Base-by-base conservation (phyloP, 1,284 basidiomycete genomes). In the Trichosporon sp. region DNA sequence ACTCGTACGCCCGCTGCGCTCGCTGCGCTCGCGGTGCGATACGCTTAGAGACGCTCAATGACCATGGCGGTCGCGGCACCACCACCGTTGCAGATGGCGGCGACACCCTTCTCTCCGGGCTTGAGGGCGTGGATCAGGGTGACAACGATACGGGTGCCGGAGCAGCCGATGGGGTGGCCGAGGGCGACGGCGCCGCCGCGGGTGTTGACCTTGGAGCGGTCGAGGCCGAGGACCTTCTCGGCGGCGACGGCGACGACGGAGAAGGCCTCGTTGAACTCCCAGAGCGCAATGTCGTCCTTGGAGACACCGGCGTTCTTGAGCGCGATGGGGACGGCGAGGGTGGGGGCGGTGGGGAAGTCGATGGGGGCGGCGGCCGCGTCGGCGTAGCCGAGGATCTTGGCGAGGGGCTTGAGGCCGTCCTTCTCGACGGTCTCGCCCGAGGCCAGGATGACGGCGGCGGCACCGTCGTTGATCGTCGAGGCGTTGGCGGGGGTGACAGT, bases 211-310 rank as follows among this genome's bases (percentile, higher is more conserved):
- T 96, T 98, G 71, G 88, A 87, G 34, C 91, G 88, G 79, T 93
- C 90, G 72, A 99, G 87, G 70, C 87, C 87, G 70, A 97, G 87
- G 56, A 93, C 88, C 85, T 96, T 92, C 85, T 98, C 94, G 2
- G 93, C 92, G 65, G 95, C 90, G 64, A 92, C 89, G 78, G 93
- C 91, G 77, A 98, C 96, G 38, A 93, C 92, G 0, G 95, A 95
- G 87, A 99, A 99, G 18, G 96, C 97, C 84, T 96, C 97, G 84
- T 99, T 99, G 83, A 99, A 89, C 84, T 99, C 97, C 81, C 94
- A 99, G 67, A 92, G 87, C 35, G 94, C 87, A 75, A 99, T 93
- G 79, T 99, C 93, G 64, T 92, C 87, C 69, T 90, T 81, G 34
- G 88, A 88, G 69, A 99, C 86, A 75, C 92, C 92, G 62, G 96